Base-by-base conservation (phyloP, 768 basidiomycete genomes). In the Thelephora ganbajun region DNA sequence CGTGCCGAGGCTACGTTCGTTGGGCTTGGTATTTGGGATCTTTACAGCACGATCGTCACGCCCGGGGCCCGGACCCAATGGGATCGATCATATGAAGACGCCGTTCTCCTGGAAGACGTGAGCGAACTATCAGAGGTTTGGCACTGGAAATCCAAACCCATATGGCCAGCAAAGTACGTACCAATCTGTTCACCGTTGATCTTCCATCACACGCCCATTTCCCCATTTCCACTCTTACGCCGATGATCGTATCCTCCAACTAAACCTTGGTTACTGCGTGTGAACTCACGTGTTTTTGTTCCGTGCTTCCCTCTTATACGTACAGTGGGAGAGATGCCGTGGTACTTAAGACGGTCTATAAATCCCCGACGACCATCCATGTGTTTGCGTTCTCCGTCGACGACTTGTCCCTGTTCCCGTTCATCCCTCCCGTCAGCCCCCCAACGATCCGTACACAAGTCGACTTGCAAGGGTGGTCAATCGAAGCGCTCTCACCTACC, bases 401-500 rank as follows among this genome's bases (percentile, higher is more conserved):
- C 53, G 90, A 97, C 54, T 76, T 76, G 45, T 78, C 85, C 48
- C 71, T 96, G 12, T 96, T 97, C 63, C 83, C 89, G 0, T 73
- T 70, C 51, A 74, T 77, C 52, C 88, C 74, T 42, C 69, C 69
- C 11, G 68, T 65, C 1, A 88, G 86, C 44, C 79, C 84, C 0
- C 83, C 76, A 54, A 74, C 84, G 44, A 94, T 96, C 51, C 83
- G 93, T 6, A 89, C 88, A 0, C 93, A 98, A 61, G 82, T 94
- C n/a, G 92, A 96, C 60, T 69, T 99, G n/a, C 92, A 91, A 66
- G 96, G 94, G 43, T 98, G 93, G 88, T 88, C 94, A 0, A 91
- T 99, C 55, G 94, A 98, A 63, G 76, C 86, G 0, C 69, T 99
- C 7, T 97, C 93, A 0, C 96, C 94, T 0, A 97, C 80, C 2